A percentile compares a stretch with the other conserved stretches of the same genome.
Conservation (phyloP, 768 basidiomycete genomes). For the Pleurotus platypus region DNA sequence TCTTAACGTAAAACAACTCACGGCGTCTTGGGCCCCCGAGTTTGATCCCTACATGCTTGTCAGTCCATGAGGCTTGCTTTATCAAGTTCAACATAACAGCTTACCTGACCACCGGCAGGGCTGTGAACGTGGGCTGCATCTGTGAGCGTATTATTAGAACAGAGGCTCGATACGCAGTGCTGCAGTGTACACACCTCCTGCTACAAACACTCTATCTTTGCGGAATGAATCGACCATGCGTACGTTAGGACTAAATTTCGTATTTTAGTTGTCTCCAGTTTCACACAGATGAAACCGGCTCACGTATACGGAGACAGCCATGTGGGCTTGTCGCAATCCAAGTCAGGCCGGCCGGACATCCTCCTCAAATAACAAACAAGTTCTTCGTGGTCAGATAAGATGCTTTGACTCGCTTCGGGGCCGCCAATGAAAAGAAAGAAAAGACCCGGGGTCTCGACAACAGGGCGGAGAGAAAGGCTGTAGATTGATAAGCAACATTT, state of each 20-base stretch:
- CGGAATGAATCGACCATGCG: slow-evolving; percentile 39
- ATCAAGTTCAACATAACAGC: slow-evolving; percentile 10
- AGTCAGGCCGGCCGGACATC: slow-evolving; percentile 18
- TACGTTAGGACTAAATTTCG: slow-evolving; percentile 39
- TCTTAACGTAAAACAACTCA: slow-evolving; percentile 10
- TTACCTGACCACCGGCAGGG: slow-evolving; percentile 19
- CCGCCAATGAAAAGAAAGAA: slow-evolving; percentile 28
- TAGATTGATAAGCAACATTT: background rate
- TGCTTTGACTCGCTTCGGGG: slow-evolving; percentile 17
- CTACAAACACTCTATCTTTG: slow-evolving; percentile 36
- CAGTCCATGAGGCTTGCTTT: too few relatives aligned
- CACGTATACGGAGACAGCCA: slow-evolving; percentile 21
- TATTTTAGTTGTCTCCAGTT: slow-evolving; percentile 3
- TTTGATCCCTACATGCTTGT: slow-evolving; percentile 9
- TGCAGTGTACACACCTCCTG: slow-evolving; percentile 28
- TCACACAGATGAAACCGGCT: background rate
- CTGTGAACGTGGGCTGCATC: slow-evolving; percentile 25
- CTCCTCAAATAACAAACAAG: slow-evolving; percentile 10
- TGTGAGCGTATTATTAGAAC: slow-evolving; percentile 23
- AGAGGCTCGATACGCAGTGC: background rate
- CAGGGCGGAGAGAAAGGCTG: slow-evolving; percentile 29
- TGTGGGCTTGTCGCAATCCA: slow-evolving; percentile 20
- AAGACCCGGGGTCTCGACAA: slow-evolving; percentile 22
- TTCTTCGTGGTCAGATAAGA: slow-evolving; percentile 15
- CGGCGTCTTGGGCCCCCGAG: slow-evolving; percentile 16